Evolutionary conservation across 306 rosid genomes (phyloP).

Genomic region (Dalbergia cultrata): DNA sequence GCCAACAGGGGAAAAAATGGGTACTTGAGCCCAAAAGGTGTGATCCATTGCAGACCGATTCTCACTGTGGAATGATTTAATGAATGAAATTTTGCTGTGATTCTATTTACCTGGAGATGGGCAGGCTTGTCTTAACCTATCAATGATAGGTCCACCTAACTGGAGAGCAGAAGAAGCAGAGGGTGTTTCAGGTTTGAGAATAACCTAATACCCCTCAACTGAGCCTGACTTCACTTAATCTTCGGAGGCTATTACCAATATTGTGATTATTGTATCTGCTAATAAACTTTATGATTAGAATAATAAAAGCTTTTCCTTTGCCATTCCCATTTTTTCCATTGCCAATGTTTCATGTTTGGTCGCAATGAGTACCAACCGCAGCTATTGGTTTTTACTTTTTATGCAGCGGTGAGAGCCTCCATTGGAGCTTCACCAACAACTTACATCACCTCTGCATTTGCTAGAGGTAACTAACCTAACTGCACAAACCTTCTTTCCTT

Average conservation of each 20-base stretch:
- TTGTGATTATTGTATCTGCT: conserved; percentile 44
- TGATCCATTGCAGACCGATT: conserved; percentile 29
- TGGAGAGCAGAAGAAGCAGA: conserved; percentile 36
- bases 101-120: conserved; percentile 42
- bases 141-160: conserved; percentile 40
- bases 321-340: neutral
- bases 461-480: conserved; percentile 74
- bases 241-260: conserved; percentile 17
- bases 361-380: conserved; percentile 49
- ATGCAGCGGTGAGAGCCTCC: conserved; percentile 62
- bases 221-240: conserved; percentile 44
- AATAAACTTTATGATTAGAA: conserved; percentile 44
- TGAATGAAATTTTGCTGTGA: conserved; percentile 3
- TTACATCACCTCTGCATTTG: conserved; percentile 54
- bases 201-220: conserved; percentile 36
- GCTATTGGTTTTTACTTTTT: conserved; percentile 56
- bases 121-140: conserved; percentile 35
- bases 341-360: conserved; percentile 13
- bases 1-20: neutral
- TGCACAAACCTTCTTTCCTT: conserved; percentile 16
- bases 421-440: conserved; percentile 56
- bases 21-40: neutral
- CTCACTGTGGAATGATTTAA: conserved; percentile 16
- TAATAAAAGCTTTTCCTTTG: neutral
- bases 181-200: conserved; percentile 66